Percentiles rank a stretch among this genome's conserved stretches.
phyloP scores from a whole-genome alignment of 805 yeast genomes.

The Hanseniaspora hatyaiensis region DNA sequence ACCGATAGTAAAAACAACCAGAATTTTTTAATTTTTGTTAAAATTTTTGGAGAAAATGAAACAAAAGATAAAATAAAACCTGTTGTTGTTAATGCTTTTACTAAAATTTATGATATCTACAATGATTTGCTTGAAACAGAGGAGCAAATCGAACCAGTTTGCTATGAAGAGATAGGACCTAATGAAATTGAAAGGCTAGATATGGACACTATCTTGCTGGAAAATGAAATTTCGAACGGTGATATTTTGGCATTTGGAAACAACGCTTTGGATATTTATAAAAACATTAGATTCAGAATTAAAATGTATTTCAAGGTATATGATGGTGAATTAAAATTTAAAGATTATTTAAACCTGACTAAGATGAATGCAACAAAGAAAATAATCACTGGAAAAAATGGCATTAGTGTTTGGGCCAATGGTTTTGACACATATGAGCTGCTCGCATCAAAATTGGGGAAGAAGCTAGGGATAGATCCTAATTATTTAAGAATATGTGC shows the following conservation, averaged over 20 bases:
- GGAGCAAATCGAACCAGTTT: slow-evolving; percentile 27
- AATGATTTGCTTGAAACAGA: slow-evolving; percentile 35
- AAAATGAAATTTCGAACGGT: slow-evolving; percentile 52
- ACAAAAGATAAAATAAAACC: slow-evolving; percentile 51
- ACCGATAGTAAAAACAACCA: slow-evolving; percentile 3
- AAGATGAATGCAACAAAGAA: slow-evolving; percentile 5
- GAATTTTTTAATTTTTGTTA: slow-evolving; percentile 38
- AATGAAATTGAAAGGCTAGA: slow-evolving; percentile 38
- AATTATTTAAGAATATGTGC: slow-evolving; percentile 55
- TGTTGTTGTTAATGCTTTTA: slow-evolving; percentile 39
- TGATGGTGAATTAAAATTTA: slow-evolving; percentile 21
- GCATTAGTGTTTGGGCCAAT: slow-evolving; percentile 56
- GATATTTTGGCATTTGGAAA: slow-evolving; percentile 42
- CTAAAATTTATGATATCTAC: slow-evolving; percentile 33
- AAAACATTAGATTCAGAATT: slow-evolving; percentile 47
- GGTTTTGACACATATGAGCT: slow-evolving; percentile 46
- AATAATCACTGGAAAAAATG: not conserved
- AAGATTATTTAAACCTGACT: slow-evolving; percentile 24
- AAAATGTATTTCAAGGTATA: slow-evolving; percentile 38
- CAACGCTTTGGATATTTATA: slow-evolving; percentile 39
- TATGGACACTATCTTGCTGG: slow-evolving; percentile 35
- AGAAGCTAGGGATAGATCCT: slow-evolving; percentile 42
- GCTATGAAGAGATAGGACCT: slow-evolving; percentile 49
- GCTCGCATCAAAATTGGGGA: slow-evolving; percentile 52
- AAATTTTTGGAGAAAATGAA: slow-evolving; percentile 52